Conservation (phyloP, 305 asterid species). For the Fraxinus sp. region DNA sequence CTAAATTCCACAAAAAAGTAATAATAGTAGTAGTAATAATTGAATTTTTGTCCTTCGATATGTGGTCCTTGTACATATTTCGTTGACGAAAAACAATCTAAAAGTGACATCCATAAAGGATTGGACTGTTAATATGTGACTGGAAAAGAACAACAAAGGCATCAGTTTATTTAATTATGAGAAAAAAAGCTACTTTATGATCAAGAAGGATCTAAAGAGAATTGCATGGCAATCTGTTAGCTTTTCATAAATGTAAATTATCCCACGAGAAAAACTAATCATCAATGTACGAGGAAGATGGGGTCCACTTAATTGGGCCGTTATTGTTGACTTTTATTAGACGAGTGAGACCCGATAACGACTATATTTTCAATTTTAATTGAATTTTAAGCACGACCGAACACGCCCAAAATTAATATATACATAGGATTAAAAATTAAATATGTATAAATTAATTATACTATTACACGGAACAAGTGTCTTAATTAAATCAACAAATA, state of each 20-base stretch:
- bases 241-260: constrained; percentile 20
- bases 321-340: no score
- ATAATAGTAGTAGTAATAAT: no score
- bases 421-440: background rate
- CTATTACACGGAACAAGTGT: background rate
- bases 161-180: background rate
- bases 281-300: constrained; percentile 27
- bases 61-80: background rate
- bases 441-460: no score
- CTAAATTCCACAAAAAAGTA: background rate
- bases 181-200: constrained; percentile 21
- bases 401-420: no score
- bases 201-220: constrained; percentile 40
- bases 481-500: background rate
- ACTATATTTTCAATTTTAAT: no score
- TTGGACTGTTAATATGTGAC: constrained; percentile 31
- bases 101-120: constrained; percentile 33
- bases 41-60: background rate
- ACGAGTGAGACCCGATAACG: no score
- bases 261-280: constrained; percentile 34
- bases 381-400: no score
- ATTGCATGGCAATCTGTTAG: constrained; percentile 23
- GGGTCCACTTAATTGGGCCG: constrained; percentile 33
- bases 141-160: constrained; percentile 26
- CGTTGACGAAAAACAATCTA: constrained; percentile 35